Base-by-base conservation (phyloP, 2,329 filamentous ascomycete genomes). In the Drechslerella stenobrocha region DNA sequence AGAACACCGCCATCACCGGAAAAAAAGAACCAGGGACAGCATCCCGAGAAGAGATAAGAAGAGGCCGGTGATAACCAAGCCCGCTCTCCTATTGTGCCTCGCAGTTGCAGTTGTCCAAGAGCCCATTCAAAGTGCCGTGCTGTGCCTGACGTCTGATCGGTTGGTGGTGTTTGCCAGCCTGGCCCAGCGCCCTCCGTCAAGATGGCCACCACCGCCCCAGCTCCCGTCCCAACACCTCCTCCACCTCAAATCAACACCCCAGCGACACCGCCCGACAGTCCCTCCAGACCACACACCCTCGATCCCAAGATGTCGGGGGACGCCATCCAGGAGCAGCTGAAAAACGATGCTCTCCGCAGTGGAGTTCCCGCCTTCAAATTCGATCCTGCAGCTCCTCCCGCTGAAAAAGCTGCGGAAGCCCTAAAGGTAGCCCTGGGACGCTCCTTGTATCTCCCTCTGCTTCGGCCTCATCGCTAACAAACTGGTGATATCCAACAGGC, bases 341-440 rank as follows among this genome's bases (percentile, higher is more conserved):
- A 95, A 23, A 80, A 88, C 55, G 86, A 95, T 76, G 89, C 89
- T 72, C 84, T 82, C 74, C 87, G 87, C 73, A 89, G 87, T 9
- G 93, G 93, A 40, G 84, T 87, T 22, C 79, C 86, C 26, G 91
- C 90, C 70, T 93, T 88, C 75, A 83, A 86, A 70, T 98, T 97
- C 78, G 83, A 98, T 75, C 90, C 93, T 0, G 79, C 96, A 79
- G 91, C 90, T 40, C 86, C 82, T 42, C 82, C 87, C 0, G 89
- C 90, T 75, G 82, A 95, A 77, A 98, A 98, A 80, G 86, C 83
- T 69, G 87, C 87, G 28, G 88, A 91, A 75, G 86, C 87, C 20
- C 81, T 82, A 81, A 73, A 73, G 70, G 73, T 73, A 69, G 15
- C 48, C 28, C 18, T 15, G 2, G 20, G 20, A 22, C 24, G 9